These are phyloP conservation scores for Candida tammaniensis DNA, from an alignment of 805 yeast species.

Conservation along the genomic window DNA sequence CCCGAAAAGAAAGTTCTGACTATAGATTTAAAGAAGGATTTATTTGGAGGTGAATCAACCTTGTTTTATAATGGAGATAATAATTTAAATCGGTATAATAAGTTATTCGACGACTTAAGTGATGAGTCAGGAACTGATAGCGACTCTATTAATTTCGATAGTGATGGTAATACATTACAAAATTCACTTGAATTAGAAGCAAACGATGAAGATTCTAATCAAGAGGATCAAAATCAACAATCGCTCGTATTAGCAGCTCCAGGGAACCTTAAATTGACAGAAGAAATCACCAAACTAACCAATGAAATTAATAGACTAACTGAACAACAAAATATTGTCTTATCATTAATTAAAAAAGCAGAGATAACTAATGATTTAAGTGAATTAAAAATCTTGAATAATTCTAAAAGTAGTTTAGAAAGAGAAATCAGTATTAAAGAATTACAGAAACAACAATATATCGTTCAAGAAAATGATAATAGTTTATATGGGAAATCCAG, in stretches of 20 bases:
- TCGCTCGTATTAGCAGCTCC: constrained; percentile 54
- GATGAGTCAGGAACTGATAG: constrained; percentile 33
- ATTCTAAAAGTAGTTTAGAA: constrained; percentile 63
- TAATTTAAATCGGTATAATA: constrained; percentile 18
- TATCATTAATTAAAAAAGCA: constrained; percentile 73
- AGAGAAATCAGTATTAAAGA: constrained; percentile 75
- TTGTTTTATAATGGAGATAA: constrained; percentile 1
- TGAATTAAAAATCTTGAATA: constrained; percentile 64
- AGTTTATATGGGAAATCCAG: constrained; percentile 67
- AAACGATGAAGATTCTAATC: background rate
- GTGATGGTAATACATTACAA: constrained; percentile 17
- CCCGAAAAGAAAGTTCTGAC: constrained; percentile 11
- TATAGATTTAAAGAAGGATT: constrained; percentile 12
- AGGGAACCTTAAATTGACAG: constrained; percentile 61
- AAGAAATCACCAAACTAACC: constrained; percentile 60
- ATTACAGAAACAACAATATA: constrained; percentile 72
- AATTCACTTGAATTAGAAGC: constrained; percentile 14
- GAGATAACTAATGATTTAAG: constrained; percentile 75
- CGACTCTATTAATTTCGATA: constrained; percentile 26
- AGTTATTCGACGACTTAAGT: constrained; percentile 34
- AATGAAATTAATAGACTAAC: constrained; percentile 55
- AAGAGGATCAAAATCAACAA: constrained; percentile 8
- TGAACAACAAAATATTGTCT: constrained; percentile 62
- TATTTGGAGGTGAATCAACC: constrained; percentile 27
- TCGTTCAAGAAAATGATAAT: constrained; percentile 79